Evolutionary conservation across 495 filamentous ascomycete species (phyloP), one percentile per base, ranked within the genome.

Genomic region (Trichoderma parareesei): DNA sequence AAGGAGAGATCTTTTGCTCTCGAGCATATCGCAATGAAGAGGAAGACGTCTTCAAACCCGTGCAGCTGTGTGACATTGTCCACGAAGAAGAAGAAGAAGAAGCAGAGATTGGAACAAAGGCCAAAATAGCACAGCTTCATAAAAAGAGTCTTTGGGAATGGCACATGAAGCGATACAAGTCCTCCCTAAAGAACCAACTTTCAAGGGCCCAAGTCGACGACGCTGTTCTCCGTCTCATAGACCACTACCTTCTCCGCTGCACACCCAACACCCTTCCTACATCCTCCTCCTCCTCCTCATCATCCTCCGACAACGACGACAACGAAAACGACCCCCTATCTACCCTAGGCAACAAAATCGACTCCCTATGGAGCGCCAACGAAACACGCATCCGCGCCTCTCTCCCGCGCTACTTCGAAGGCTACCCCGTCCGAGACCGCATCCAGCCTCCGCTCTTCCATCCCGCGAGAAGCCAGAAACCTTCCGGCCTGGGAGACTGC

Each of bases 331-430:
- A 27, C 27, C 27, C 27, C 27, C 27, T 27, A 27, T 40, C 13
- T 11, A 14, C 37, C 41, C 42, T 20, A n/a, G 60, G 38, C 14
- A 57, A 10, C 4, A 13, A 27, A 27, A 57, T 57, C 4, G 13
- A 57, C 20, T 10, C 11, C 13, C 6, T 61, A 4, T 61, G 60
- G 60, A 43, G 42, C 5, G 60, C 41, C 6, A 40, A 61, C 18
- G 37, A 43, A 27, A 38, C 14, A 6, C 27, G 60, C 13, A 61
- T 61, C 18, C 8, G 18, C 18, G 38, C 4, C 38, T 14, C 37
- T 2, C 38, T 41, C 38, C 60, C 60, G 18, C 38, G 38, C 38
- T 61, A 61, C 18, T 37, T 61, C 14, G 60, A 61, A 38, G 60
- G 60, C 13, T 7, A 13, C 6, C 37, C 38, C n/a, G 60, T 61